phyloP scores from a whole-genome alignment of 495 filamentous ascomycete genomes.

The Lasiosphaeria ovina region DNA sequence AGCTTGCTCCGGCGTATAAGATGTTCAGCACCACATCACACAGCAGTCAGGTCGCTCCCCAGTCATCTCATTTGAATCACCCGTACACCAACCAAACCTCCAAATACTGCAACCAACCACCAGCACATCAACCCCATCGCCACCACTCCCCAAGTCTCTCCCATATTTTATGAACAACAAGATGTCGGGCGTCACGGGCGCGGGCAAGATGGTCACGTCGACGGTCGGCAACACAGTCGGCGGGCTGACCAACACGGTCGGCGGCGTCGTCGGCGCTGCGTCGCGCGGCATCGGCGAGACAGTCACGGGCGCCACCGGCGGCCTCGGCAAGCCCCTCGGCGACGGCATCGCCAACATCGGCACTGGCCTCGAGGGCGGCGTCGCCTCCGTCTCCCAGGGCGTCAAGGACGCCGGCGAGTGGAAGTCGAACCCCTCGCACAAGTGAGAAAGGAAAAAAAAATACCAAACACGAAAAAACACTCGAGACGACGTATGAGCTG shows the following conservation, averaged over 20 bases:
- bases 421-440: conserved; percentile 40
- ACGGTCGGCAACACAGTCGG: conserved; percentile 53
- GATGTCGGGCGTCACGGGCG: conserved; percentile 61
- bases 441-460: background rate
- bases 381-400: conserved; percentile 55
- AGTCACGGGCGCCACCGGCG: conserved; percentile 54
- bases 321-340: conserved; percentile 62
- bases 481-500: background rate
- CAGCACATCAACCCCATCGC: no score
- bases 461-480: background rate
- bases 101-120: no score
- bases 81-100: no score
- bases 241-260: conserved; percentile 61
- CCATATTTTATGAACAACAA: conserved; percentile 22
- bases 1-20: no score
- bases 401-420: conserved; percentile 69
- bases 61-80: no score
- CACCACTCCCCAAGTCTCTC: background rate
- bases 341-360: conserved; percentile 61
- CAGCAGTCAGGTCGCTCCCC: no score
- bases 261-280: conserved; percentile 66
- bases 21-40: no score
- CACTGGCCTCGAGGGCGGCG: conserved; percentile 59
- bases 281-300: conserved; percentile 49
- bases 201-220: conserved; percentile 60